These are phyloP conservation scores for Gaillardinia entomophila DNA, from an alignment of 805 yeast genomes.

Conservation along the genomic window DNA sequence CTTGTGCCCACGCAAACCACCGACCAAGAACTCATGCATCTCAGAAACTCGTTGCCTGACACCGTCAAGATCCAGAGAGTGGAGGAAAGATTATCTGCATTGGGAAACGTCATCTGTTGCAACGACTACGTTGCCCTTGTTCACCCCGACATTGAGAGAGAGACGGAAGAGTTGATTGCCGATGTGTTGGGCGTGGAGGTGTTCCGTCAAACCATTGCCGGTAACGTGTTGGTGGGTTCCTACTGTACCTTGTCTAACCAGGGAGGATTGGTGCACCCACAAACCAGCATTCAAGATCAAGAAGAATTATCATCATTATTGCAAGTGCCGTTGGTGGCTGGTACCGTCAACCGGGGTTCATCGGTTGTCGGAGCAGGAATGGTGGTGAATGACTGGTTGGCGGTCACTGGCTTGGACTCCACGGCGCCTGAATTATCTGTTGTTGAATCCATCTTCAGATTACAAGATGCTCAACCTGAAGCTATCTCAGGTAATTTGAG, in stretches of 20 bases:
- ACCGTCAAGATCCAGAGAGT: slow-evolving; percentile 93
- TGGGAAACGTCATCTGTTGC: slow-evolving; percentile 97
- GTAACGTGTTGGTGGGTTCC: slow-evolving; percentile 95
- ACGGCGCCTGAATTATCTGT: slow-evolving; percentile 98
- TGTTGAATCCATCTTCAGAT: slow-evolving; percentile 90
- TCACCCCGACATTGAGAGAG: slow-evolving; percentile 98
- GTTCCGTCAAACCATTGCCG: slow-evolving; percentile 97
- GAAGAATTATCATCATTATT: slow-evolving; percentile 93
- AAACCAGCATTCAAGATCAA: slow-evolving; percentile 94
- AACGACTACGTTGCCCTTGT: slow-evolving; percentile 98
- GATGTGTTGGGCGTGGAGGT: slow-evolving; percentile 98
- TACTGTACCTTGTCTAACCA: slow-evolving; percentile 93
- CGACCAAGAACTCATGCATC: slow-evolving; percentile 96
- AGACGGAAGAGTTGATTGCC: slow-evolving; percentile 96
- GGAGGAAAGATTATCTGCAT: slow-evolving; percentile 93
- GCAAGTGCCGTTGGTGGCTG: slow-evolving; percentile 97
- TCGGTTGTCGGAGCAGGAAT: slow-evolving; percentile 97
- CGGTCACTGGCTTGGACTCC: slow-evolving; percentile 95
- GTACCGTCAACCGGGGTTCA: slow-evolving; percentile 97
- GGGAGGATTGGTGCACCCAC: slow-evolving; percentile 98
- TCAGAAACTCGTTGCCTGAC: slow-evolving; percentile 95
- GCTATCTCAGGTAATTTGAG: slow-evolving; percentile 79
- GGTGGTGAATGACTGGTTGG: slow-evolving; percentile 97
- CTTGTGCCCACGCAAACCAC: slow-evolving; percentile 97
- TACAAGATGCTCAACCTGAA: slow-evolving; percentile 88